Evolutionary conservation across 192 early-diverging fungal species (phyloP), one percentile per base, ranked within the genome.

Genomic region (Pilaira anomala): DNA sequence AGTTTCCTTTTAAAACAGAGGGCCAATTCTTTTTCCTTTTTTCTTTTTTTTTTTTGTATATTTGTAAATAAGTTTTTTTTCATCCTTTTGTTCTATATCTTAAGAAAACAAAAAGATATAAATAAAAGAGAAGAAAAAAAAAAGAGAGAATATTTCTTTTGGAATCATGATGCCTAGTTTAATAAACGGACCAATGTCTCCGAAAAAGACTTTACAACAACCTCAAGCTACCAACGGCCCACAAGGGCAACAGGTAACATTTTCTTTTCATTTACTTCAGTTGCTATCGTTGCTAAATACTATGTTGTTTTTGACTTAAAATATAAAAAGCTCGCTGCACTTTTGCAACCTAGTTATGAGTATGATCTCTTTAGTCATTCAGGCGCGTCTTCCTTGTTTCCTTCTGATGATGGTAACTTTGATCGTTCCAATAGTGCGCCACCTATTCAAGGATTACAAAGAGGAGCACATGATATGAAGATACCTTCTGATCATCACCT

Each of bases 371-470:
- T 56, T 28, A 25, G 26, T 29, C 44, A 42, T 18, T 42, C 52
- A 1, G 41, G 42, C 39, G 52, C 28, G 26, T 49, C 50, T 18
- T 44, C 52, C 0, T 42, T 41, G 12, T 75, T 73, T 25, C 81
- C 72, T 68, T 86, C 66, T 75, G 78, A 40, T 65, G 68, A 68
- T 60, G 81, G 69, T 75, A 85, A 67, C 69, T 82, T 33, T 67
- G 68, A 67, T 62, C 79, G 91, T 39, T 86, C 88, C 28, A 88
- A 74, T 53, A 86, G 83, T 65, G 91, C 91, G 9, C 91, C 91
- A 12, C 91, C 91, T 19, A 77, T 85, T 18, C 42, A 61, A 22
- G 29, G 30, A 16, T 28, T 63, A 19, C 28, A 22, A 19, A 7
- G 18, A 61, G 14, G 41, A 46, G 60, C 39, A 3, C 42, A 48